phyloP scores from a whole-genome alignment of 257 asterid genomes.

The Solanum chmielewskii region DNA sequence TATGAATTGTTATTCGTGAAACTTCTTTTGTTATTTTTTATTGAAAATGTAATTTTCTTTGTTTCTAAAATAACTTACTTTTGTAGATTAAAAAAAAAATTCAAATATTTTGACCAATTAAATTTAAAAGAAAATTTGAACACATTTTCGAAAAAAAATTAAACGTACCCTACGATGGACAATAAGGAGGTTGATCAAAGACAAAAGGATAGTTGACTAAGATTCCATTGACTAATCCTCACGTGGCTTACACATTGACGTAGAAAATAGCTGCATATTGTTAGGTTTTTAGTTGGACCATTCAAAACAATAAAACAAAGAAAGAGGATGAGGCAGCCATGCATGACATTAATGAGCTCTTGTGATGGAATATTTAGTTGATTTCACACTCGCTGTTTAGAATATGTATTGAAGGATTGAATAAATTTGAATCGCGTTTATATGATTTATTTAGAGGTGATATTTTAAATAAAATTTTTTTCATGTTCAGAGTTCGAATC shows the following conservation, averaged over 20 bases:
- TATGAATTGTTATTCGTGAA: background rate
- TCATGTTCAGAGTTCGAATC: accelerated
- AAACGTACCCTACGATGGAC: background rate
- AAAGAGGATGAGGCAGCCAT: background rate
- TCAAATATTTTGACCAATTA: background rate
- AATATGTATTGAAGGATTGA: too few species aligned
- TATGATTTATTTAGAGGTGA: too few species aligned
- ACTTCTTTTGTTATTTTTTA: too few species aligned
- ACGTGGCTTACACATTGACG: constrained; percentile 30
- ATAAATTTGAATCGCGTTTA: too few species aligned
- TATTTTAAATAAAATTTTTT: too few species aligned
- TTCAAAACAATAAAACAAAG: background rate
- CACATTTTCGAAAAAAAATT: background rate
- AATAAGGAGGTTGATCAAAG: background rate
- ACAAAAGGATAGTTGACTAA: constrained; percentile 35
- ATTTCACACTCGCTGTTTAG: background rate
- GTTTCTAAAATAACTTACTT: background rate
- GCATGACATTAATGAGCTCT: background rate
- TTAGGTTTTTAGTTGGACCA: constrained; percentile 22
- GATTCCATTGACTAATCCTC: constrained; percentile 21
- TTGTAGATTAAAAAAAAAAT: background rate
- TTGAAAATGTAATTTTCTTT: too few species aligned
- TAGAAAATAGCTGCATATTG: constrained; percentile 20
- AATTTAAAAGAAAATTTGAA: background rate
- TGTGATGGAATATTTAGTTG: background rate